Base-by-base conservation (phyloP, 2,329 filamentous ascomycete genomes). In the Macrophomina phaseolina region DNA sequence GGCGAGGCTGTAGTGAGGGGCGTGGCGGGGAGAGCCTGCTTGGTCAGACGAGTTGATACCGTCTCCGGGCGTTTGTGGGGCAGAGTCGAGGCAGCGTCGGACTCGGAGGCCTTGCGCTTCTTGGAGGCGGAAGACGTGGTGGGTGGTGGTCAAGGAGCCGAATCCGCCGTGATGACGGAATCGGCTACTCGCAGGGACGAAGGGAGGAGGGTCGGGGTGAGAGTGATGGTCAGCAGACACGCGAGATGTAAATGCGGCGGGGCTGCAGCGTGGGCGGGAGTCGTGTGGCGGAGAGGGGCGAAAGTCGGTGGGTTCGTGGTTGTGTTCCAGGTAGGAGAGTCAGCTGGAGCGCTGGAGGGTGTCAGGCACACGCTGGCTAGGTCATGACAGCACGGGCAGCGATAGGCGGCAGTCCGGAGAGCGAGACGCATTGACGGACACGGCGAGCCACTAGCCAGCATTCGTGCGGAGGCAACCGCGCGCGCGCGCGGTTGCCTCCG, bases 101-200 rank as follows among this genome's bases (percentile, higher is more conserved):
- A 69, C 70, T 78, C 77, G 71, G 73, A 74, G 70, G 77, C 77
- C 76, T 79, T 79, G 68, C 78, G 77, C 73, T 79, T 79, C 69
- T 72, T 75, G 67, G 72, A 71, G 67, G 73, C 69, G 68, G 76
- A 72, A 73, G 76, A 71, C 77, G 77, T 79, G 68, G 74, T 79
- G 58, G 58, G 58, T 62, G 77, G 72, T 73, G 36, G 68, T 69
- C 72, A 65, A 68, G 70, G 70, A 68, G 76, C 74, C 75, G 71
- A 68, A 74, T 73, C 73, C 77, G 76, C 76, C 72, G 73, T 73
- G 73, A 77, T 78, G 77, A 78, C 77, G 77, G 77, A 77, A 78
- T 74, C 76, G 77, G 76, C 40, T 49, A 34, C 53, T 66, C 53
- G 60, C n/a, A 18, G 64, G 53, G 53, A 34, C 36, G 53, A 42